Conservation (phyloP, 73 alveolate species). For the Diophrys sp. region DNA sequence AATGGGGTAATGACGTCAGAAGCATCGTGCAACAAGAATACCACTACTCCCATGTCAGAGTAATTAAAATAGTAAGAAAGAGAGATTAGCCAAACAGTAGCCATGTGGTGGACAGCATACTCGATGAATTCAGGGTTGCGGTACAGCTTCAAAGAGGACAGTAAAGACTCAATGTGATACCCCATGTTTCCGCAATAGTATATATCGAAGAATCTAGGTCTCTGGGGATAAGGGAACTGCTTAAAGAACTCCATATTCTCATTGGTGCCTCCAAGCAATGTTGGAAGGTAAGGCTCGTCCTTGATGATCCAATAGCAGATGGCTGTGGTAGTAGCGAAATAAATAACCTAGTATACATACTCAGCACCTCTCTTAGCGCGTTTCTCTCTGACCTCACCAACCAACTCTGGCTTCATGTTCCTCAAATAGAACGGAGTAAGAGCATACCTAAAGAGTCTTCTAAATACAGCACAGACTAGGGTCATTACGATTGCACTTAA, state of each 20-base stretch:
- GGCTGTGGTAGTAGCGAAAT: neutral
- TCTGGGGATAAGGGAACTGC: neutral
- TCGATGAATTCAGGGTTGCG: neutral
- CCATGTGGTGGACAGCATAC: neutral
- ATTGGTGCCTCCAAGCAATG: neutral
- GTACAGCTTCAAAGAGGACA: neutral
- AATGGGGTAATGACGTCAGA: neutral
- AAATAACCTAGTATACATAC: neutral
- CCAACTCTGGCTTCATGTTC: neutral
- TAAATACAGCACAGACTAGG: neutral
- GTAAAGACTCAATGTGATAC: neutral
- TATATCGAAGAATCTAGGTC: neutral
- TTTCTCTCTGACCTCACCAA: neutral
- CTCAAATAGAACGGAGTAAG: neutral
- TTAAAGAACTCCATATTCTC: neutral
- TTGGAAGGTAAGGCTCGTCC: neutral
- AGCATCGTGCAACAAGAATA: neutral
- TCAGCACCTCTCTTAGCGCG: neutral
- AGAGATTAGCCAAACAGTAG: neutral
- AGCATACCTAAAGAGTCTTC: neutral
- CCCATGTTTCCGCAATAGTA: conserved; percentile 2
- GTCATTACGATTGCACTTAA: neutral
- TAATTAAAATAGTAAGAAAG: neutral
- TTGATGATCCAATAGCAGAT: neutral
- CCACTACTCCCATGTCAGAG: neutral